Base-by-base conservation (phyloP, 2,329 filamentous ascomycete species). In the Didymellaceae sp. region DNA sequence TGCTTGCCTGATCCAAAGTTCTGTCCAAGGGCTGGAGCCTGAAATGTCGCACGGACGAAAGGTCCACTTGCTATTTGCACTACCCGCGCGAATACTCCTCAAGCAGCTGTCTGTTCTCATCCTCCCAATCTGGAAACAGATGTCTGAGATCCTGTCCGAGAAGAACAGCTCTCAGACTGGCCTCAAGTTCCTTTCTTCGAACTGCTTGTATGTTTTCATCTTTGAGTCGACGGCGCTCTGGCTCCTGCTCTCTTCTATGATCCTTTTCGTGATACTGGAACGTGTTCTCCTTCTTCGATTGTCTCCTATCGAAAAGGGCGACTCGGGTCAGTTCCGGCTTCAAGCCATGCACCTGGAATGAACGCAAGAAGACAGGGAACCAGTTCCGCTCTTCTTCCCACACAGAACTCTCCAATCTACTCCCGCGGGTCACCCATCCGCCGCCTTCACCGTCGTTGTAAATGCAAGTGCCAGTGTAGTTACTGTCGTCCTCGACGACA, bases 291-390 rank as follows among this genome's bases (percentile, higher is more conserved):
- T 22, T 22, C 17, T 35, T 9, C 13, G n/a, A n/a, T n/a, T n/a
- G n/a, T n/a, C 25, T 26, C 6, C 32, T 17, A 13, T 51, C 47
- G 20, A 51, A 35, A 18, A 51, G 5, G 21, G 20, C 25, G 18
- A 45, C 17, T 6, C 14, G 42, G 11, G 35, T 31, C 13, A 39
- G 30, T 9, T 25, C 16, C 2, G 25, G 10, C 9, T 25, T 18
- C 3, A 45, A 20, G 7, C 16, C 9, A 17, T 41, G 47, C 32
- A 40, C 34, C 31, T 51, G 47, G 8, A 45, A 51, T 5, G 24
- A 26, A 20, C 47, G 47, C 20, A 51, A 13, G n/a, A 51, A 51
- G 5, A 25, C 18, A 8, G 41, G 41, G 8, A 51, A 37, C 35
- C 26, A 39, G n/a, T 45, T 41, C 7, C 10, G 34, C 11, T 40